Percentiles rank a stretch among this genome's conserved stretches.
Conservation (phyloP, 805 yeast species). For the Candida maesae region DNA sequence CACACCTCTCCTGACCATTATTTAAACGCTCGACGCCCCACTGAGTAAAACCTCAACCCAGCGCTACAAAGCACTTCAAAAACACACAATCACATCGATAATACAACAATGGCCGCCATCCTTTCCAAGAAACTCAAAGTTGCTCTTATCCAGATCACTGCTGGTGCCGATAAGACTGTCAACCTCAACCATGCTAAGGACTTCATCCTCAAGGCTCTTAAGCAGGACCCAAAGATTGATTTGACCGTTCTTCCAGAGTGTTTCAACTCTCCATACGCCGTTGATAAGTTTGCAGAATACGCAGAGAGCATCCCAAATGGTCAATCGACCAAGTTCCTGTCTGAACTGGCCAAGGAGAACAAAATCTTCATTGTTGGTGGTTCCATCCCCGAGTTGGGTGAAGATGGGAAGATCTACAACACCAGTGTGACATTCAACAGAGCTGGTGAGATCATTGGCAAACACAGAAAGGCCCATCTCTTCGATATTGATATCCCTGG, state of each 20-base stretch:
- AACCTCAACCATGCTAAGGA: conserved; percentile 68
- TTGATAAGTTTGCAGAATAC: conserved; percentile 78
- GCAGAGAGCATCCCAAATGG: conserved; percentile 85
- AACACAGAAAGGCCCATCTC: conserved; percentile 86
- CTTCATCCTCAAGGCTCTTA: conserved; percentile 60
- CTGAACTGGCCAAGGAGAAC: conserved; percentile 63
- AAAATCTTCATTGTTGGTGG: conserved; percentile 80
- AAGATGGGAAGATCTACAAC: conserved; percentile 60
- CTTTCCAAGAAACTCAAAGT: conserved; percentile 55
- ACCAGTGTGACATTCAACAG: conserved; percentile 75
- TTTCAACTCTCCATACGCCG: conserved; percentile 75
- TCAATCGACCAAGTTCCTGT: conserved; percentile 58
- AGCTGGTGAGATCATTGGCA: conserved; percentile 76
- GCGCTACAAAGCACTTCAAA: too few relatives aligned
- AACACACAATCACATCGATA: not conserved
- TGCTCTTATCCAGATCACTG: conserved; percentile 77
- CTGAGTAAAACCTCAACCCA: too few relatives aligned
- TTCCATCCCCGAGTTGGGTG: conserved; percentile 75
- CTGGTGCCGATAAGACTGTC: conserved; percentile 68
- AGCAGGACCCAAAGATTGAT: conserved; percentile 56
- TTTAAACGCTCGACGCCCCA: too few relatives aligned
- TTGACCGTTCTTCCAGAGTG: conserved; percentile 85
- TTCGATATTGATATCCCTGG: conserved; percentile 94
- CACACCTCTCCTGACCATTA: too few relatives aligned
- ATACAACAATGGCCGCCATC: conserved; percentile 16